A percentile compares a stretch with the other conserved stretches of the same genome.
These are phyloP conservation scores for Sarcocystis neurona DNA, from an alignment of 169 alveolate genomes.

Conservation along the genomic window DNA sequence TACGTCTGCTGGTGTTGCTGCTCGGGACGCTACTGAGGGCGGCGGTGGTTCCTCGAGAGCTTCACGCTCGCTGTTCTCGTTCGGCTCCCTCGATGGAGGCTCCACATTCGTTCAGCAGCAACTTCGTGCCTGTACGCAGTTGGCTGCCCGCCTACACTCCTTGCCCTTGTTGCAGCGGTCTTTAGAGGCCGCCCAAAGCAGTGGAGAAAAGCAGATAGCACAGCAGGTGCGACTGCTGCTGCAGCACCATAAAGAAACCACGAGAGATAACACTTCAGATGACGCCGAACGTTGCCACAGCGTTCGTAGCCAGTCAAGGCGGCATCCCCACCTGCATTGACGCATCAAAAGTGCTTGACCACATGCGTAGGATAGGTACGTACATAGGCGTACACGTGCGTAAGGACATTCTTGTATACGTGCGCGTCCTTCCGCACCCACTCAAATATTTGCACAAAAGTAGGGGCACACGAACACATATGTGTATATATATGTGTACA, in stretches of 20 bases:
- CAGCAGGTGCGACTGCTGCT: neutral
- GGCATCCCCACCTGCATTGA: neutral
- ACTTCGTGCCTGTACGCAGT: slow-evolving; percentile 3
- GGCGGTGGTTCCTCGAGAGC: too few relatives aligned
- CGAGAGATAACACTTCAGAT: neutral
- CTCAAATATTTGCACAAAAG: too few relatives aligned
- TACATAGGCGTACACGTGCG: too few relatives aligned
- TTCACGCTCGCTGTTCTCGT: too few relatives aligned
- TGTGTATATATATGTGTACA: too few relatives aligned
- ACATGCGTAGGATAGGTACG: too few relatives aligned
- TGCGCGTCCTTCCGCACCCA: too few relatives aligned
- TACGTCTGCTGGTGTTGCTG: neutral
- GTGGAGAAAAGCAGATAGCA: neutral
- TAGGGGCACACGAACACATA: too few relatives aligned
- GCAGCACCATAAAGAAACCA: neutral
- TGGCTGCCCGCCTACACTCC: slow-evolving; percentile 18
- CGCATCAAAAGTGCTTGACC: too few relatives aligned
- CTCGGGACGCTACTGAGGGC: neutral
- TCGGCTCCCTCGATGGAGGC: too few relatives aligned
- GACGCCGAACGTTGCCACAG: neutral
- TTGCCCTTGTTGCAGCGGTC: neutral
- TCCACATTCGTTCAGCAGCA: slow-evolving; percentile 18
- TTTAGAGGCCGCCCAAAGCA: neutral
- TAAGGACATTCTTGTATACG: too few relatives aligned
- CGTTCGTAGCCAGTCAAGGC: neutral